Base-by-base conservation (phyloP, 2,329 filamentous ascomycete genomes). In the Nemania abortiva region DNA sequence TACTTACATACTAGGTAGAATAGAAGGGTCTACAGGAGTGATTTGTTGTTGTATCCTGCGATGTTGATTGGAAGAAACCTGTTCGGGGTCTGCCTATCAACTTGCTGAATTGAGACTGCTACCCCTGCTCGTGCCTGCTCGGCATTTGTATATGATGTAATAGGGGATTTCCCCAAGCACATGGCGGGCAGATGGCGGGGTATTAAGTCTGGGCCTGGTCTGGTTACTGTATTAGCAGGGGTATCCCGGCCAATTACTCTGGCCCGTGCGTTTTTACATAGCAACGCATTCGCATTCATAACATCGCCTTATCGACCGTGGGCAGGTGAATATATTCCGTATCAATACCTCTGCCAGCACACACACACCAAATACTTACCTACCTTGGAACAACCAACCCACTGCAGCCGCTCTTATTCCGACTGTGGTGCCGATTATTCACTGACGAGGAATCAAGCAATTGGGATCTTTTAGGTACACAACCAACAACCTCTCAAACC, bases 241-340 rank as follows among this genome's bases (percentile, higher is more conserved):
- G 45, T 65, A 50, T 31, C 60, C 65, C 47, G 42, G 64, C 27
- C 52, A 34, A 53, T 68, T 45, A 10, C 24, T 56, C 31, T 56
- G 56, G 65, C 31, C 65, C 65, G 60, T 61, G 68, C 68, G 42
- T 64, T 50, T 49, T 10, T 47, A 57, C 63, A 66, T 70, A 68
- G 69, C 69, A 71, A 66, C 66, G 58, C 69, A 49, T 69, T 45
- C 20, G 10, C 54, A 66, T 58, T 66, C 69, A 66, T 69, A 71
- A 71, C 69, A 71, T 69, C 66, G 27, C 24, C 56, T 39, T 47
- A n/a, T 49, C 49, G 34, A 7, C 34, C 9, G 15, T 47, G 27
- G 7, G 55, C 45, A 24, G n/a, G 42, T 49, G 22, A 59, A 54
- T 58, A 60, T 66, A 66, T 54, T 56, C 49, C 54, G 56, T 66